A percentile compares a stretch with the other conserved stretches of the same genome.
These are phyloP conservation scores for Fusarium clavum DNA, from an alignment of 2,329 filamentous ascomycete species.

Conservation along the genomic window DNA sequence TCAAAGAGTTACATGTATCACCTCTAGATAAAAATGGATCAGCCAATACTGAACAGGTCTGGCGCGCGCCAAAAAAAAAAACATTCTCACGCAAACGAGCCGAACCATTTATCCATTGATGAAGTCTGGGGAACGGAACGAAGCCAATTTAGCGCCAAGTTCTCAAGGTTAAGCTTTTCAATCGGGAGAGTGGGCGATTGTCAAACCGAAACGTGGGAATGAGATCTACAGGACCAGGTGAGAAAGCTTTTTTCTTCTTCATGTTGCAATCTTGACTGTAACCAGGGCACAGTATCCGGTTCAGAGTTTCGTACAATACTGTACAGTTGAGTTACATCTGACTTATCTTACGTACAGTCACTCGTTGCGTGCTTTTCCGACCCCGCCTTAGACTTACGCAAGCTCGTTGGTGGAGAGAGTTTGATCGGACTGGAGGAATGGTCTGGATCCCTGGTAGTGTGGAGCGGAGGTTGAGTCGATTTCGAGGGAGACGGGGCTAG, in stretches of 20 bases:
- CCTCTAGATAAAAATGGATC: slow-evolving; percentile 23
- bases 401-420: slow-evolving; percentile 35
- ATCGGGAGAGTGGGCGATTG: slow-evolving; percentile 14
- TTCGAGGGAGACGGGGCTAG: slow-evolving; percentile 1
- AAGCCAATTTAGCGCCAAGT: slow-evolving; percentile 20
- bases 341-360: slow-evolving; percentile 4
- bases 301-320: slow-evolving; percentile 1
- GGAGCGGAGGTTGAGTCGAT: slow-evolving; percentile 17
- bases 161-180: slow-evolving; percentile 30
- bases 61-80: slow-evolving; percentile 19
- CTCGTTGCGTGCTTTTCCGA: slow-evolving; percentile 4
- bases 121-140: slow-evolving; percentile 34
- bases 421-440: slow-evolving; percentile 34
- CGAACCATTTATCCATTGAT: neutral
- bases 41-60: slow-evolving; percentile 9
- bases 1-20: neutral
- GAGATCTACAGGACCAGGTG: slow-evolving; percentile 26
- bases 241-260: slow-evolving; percentile 10
- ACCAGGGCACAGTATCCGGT: slow-evolving; percentile 19
- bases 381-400: slow-evolving; percentile 36
- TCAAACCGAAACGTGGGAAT: slow-evolving; percentile 28
- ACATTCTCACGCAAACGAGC: neutral
- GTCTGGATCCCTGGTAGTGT: slow-evolving; percentile 40
- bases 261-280: slow-evolving; percentile 6
- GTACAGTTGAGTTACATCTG: neutral